Conservation (phyloP, 2,329 filamentous ascomycete genomes). For the Microcyclosporella mali region DNA sequence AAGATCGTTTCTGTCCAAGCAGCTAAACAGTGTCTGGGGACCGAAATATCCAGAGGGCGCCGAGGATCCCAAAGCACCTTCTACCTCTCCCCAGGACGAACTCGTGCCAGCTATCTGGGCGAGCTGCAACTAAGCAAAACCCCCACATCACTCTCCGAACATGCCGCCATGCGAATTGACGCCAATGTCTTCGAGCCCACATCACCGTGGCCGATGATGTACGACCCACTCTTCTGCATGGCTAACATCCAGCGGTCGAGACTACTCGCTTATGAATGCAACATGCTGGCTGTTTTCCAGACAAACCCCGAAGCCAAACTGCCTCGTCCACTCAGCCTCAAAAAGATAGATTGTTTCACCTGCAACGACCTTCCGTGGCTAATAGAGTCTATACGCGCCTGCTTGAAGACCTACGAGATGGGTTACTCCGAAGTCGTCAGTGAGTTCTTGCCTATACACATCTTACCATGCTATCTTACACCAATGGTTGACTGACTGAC, state of each 20-base stretch:
- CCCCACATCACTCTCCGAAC: neutral
- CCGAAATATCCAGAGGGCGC: neutral
- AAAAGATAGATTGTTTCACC: constrained; percentile 8
- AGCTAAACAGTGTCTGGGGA: neutral
- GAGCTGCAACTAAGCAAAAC: neutral
- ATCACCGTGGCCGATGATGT: constrained; percentile 18
- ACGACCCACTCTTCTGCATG: constrained; percentile 21
- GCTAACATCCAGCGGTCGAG: constrained; percentile 17
- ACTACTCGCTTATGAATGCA: constrained; percentile 9
- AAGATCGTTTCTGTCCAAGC: constrained; percentile 1
- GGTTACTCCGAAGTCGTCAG: constrained; percentile 15
- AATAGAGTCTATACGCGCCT: constrained; percentile 15
- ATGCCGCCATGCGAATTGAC: constrained; percentile 4
- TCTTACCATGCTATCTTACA: no score
- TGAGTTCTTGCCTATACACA: no score
- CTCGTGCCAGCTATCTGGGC: constrained; percentile 6
- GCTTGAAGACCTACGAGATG: constrained; percentile 13
- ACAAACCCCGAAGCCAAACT: constrained; percentile 7
- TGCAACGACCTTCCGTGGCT: constrained; percentile 10
- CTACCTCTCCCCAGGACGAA: neutral
- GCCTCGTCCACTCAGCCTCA: constrained; percentile 1
- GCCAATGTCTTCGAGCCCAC: constrained; percentile 6
- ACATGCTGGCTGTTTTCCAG: constrained; percentile 11
- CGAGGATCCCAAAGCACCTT: neutral
- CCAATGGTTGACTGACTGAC: neutral